Base-by-base conservation (phyloP, 306 rosid species). In the Dalbergia cochinchinensis region DNA sequence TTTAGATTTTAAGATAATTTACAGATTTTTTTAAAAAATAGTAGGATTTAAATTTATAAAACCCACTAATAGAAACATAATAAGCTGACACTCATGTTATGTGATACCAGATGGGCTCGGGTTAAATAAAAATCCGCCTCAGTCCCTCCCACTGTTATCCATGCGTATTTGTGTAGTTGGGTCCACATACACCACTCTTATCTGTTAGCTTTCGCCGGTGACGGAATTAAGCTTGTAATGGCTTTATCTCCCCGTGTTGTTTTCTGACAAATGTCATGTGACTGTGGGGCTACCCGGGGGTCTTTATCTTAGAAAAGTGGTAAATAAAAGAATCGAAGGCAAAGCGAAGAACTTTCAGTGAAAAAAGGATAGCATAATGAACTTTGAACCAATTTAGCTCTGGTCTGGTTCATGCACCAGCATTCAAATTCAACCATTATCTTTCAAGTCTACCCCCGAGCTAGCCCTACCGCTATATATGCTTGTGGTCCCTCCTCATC, bases 261-360 rank as follows among this genome's bases (percentile, higher is more conserved):
- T 44, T 41, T 87, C 98, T 89, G 98, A 89, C 96, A 88, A 19
- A 82, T 88, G 73, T 86, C 97, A 94, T 89, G 96, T 94, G 97
- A 84, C 2, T 18, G 82, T 90, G 91, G 97, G 91, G 86, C 82
- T 90, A 83, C 81, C 33, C 53, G 68, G 64, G 54, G 63, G 31
- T 37, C 80, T 20, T 82, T 78, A 87, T 82, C 80, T 74, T 55
- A 64, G 53, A 19, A 83, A 83, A 80, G 81, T 84, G 35, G 53
- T 78, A 42, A 78, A 13, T 37, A 73, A 34, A 1, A 31, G 9
- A 5, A 78, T 86, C 60, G 15, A 73, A 65, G 31, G 67, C 66
- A 68, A 71, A 85, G 65, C 80, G 76, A 71, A 78, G 41, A 44
- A 19, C 53, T 63, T 85, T 57, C 41, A 81, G 85, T 84, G 71